A percentile compares a stretch with the other conserved stretches of the same genome.
Evolutionary conservation across 495 filamentous ascomycete species (phyloP).

Genomic region (Aspergillus coremiiformis): DNA sequence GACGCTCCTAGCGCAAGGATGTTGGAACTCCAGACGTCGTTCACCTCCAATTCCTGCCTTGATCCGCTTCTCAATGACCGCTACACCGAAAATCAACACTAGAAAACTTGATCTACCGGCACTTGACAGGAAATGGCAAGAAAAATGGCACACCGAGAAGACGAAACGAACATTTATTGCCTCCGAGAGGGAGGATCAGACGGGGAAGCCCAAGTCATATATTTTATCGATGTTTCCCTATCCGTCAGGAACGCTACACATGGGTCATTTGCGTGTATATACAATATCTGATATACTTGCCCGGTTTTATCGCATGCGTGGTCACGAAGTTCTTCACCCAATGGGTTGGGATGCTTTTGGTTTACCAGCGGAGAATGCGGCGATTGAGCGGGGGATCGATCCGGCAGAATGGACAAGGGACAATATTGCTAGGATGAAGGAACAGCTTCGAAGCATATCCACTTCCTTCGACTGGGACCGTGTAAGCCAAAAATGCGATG

Average conservation of each 20-base stretch:
- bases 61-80: constrained; percentile 16
- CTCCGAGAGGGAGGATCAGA: constrained; percentile 1
- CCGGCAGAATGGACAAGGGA: constrained; percentile 69
- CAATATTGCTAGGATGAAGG: constrained; percentile 80
- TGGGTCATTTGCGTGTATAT: constrained; percentile 84
- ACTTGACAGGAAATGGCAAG: constrained; percentile 71
- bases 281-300: constrained; percentile 83
- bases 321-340: constrained; percentile 69
- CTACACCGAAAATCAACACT: constrained; percentile 13
- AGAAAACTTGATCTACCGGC: constrained; percentile 51
- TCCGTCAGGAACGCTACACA: constrained; percentile 81
- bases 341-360: constrained; percentile 96
- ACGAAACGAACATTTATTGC: constrained; percentile 3
- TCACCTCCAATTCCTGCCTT: constrained; percentile 10
- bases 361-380: constrained; percentile 85
- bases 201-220: constrained; percentile 53
- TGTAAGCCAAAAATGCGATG: constrained; percentile 40
- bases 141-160: constrained; percentile 40
- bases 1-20: constrained; percentile 16
- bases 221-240: constrained; percentile 92
- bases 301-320: constrained; percentile 68
- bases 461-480: constrained; percentile 74
- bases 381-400: constrained; percentile 76
- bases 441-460: constrained; percentile 68
- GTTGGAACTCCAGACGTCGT: constrained; percentile 15